Conservation (phyloP, 164 flowering plant species). For the Amborella trichopoda region DNA sequence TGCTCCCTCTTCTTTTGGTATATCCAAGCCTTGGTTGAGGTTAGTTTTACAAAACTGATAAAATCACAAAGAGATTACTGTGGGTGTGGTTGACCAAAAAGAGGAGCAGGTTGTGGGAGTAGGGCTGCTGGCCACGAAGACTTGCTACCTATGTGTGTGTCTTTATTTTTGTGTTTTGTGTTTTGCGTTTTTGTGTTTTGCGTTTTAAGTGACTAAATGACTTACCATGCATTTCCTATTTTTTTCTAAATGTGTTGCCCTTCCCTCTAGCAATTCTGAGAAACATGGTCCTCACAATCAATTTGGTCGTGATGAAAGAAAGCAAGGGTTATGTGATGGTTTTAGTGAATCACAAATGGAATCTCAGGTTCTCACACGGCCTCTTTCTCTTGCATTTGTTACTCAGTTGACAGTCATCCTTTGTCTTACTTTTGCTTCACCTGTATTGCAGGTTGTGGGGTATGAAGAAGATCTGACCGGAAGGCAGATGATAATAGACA, state of each 20-base stretch:
- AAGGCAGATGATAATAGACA: constrained; percentile 85
- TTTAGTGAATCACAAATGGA: constrained; percentile 97
- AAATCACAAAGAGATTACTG: too few species aligned
- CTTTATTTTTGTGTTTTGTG: too few species aligned
- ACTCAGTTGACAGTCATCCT: not conserved
- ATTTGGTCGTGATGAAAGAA: constrained; percentile 23
- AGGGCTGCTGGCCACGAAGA: too few species aligned
- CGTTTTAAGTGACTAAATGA: too few species aligned
- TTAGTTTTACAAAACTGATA: too few species aligned
- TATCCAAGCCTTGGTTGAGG: constrained; percentile 52
- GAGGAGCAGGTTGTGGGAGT: too few species aligned
- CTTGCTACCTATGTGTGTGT: too few species aligned
- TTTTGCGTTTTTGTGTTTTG: too few species aligned
- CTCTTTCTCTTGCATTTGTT: not conserved
- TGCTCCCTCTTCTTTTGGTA: constrained; percentile 28
- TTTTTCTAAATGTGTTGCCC: not conserved
- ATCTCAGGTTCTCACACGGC: constrained; percentile 55
- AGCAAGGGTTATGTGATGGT: constrained; percentile 33
- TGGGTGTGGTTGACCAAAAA: too few species aligned
- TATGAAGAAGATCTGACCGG: constrained; percentile 94
- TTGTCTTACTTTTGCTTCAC: not conserved
- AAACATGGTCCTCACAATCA: constrained; percentile 24
- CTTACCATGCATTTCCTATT: too few species aligned
- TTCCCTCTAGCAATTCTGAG: constrained; percentile 32
- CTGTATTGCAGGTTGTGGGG: constrained; percentile 60